Evolutionary conservation across 805 yeast species (phyloP).

Genomic region (Candida hungchunana): DNA sequence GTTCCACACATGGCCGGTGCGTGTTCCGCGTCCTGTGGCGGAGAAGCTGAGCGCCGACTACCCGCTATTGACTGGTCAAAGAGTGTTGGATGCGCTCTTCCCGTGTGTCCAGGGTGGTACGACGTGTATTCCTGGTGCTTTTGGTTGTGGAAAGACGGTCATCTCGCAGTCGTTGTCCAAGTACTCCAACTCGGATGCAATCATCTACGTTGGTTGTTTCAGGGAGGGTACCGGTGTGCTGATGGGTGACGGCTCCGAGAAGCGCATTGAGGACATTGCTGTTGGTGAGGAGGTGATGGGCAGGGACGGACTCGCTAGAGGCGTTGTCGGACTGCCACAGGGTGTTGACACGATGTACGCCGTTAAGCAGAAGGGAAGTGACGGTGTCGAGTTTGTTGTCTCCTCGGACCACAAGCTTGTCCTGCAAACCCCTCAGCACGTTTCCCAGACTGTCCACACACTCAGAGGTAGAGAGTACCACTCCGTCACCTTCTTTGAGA

Average conservation of each 20-base stretch:
- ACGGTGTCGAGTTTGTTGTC: too few relatives aligned
- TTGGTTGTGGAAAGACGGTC: slow-evolving; percentile 99
- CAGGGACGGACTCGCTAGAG: too few relatives aligned
- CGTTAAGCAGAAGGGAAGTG: too few relatives aligned
- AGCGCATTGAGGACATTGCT: too few relatives aligned
- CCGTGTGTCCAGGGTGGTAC: slow-evolving; percentile 99
- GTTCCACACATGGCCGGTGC: slow-evolving; percentile 99
- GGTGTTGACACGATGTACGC: too few relatives aligned
- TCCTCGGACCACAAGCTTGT: too few relatives aligned
- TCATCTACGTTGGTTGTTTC: slow-evolving; percentile 88
- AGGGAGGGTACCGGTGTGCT: slow-evolving; percentile 38
- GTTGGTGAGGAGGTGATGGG: too few relatives aligned
- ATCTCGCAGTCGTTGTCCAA: slow-evolving; percentile 96
- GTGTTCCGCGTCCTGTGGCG: slow-evolving; percentile 98
- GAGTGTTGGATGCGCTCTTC: slow-evolving; percentile 95
- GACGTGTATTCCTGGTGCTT: slow-evolving; percentile 99
- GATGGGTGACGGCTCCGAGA: slow-evolving; percentile 39
- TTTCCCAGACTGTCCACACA: too few relatives aligned
- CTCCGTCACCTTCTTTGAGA: too few relatives aligned
- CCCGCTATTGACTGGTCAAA: slow-evolving; percentile 96
- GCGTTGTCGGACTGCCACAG: too few relatives aligned
- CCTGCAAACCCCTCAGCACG: too few relatives aligned
- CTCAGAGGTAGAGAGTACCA: too few relatives aligned
- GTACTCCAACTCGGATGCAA: slow-evolving; percentile 95
- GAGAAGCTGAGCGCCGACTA: slow-evolving; percentile 90